Base-by-base conservation (phyloP, 345 rosid species). In the Rhizophora apiculata region DNA sequence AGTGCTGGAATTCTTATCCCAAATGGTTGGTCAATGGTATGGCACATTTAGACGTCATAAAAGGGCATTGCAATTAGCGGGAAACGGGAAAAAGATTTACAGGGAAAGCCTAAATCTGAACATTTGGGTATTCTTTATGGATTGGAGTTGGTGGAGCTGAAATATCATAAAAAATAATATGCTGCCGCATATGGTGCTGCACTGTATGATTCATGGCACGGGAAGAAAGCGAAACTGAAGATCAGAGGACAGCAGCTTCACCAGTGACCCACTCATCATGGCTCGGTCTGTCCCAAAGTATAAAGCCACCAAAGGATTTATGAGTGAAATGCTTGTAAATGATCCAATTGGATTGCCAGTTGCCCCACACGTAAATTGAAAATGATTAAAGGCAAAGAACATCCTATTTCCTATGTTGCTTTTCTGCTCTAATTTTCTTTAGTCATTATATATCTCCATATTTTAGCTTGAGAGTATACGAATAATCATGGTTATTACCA, bases 241-340 rank as follows among this genome's bases (percentile, higher is more conserved):
- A 20, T 55, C 62, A 62, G 72, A 69, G 65, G 63, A 54, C 72
- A 36, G 5, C 65, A 63, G 72, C 48, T 72, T 67, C 72, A 72
- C 49, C 49, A 43, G 49, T 43, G 18, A 43, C 49, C 51, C 51
- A 62, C 46, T 71, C 79, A 79, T 83, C 75, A 85, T 83, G 20
- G 61, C 61, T 30, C 75, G 72, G 81, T 74, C 63, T 68, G 71
- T 64, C 70, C 72, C 63, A 75, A 75, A 22, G 59, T 8, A 56
- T 20, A n/a, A 34, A 56, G 72, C 58, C 70, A 78, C 37, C 69
- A 74, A 72, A 3, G 64, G 30, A 70, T 53, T 30, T 1, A 64
- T 9, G 80, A 79, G 80, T 74, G 85, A 78, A 36, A 58, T 53
- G 65, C 68, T 73, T 74, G 75, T 84, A 43, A 43, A 81, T 76